Evolutionary conservation across 2,329 filamentous ascomycete genomes (phyloP).

Genomic region (Tolypocladium ovalisporum): DNA sequence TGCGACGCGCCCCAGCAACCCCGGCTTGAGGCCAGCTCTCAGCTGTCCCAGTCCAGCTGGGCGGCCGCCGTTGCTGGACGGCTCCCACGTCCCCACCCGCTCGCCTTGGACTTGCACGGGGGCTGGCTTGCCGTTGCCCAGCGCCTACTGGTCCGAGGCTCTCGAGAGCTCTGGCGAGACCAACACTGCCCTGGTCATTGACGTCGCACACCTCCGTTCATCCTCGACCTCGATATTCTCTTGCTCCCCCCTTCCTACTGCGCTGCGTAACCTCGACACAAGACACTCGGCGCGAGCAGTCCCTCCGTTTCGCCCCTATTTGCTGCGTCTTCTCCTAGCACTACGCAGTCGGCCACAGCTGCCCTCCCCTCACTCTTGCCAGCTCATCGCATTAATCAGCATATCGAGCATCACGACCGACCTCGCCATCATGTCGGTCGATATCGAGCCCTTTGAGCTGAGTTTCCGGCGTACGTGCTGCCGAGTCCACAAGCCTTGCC

Average conservation of each 20-base stretch:
- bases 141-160: neutral
- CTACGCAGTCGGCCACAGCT: neutral
- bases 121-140: neutral
- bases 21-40: neutral
- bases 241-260: neutral
- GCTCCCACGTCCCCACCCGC: neutral
- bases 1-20: neutral
- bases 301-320: neutral
- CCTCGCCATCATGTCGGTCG: conserved; percentile 69
- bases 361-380: neutral
- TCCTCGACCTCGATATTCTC: neutral
- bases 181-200: neutral
- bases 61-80: too few relatives aligned
- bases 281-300: neutral
- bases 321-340: neutral
- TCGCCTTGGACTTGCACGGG: neutral
- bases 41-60: neutral
- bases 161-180: neutral
- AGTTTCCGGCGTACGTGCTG: conserved; percentile 74
- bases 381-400: neutral
- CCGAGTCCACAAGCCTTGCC: neutral
- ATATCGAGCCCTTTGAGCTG: conserved; percentile 84
- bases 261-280: neutral
- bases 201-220: neutral
- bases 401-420: neutral